Conservation (phyloP, 2,329 filamentous ascomycete genomes). For the Ophiostoma fasciatum region DNA sequence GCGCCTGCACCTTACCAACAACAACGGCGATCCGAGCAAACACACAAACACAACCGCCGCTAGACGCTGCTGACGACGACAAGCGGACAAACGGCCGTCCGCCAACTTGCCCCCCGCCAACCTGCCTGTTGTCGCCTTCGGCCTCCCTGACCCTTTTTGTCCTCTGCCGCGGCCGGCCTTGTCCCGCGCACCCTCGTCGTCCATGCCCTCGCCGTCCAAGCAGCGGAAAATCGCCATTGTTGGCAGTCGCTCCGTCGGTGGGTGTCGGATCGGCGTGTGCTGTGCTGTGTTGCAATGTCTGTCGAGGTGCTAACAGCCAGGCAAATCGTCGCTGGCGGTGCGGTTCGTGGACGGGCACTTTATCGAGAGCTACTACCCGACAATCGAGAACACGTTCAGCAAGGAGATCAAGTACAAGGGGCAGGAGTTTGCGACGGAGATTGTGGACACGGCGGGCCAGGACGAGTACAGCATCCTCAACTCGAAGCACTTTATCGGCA, state of each 20-base stretch:
- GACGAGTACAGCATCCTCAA: constrained; percentile 98
- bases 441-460: constrained; percentile 96
- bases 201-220: constrained; percentile 45
- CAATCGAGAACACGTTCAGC: constrained; percentile 97
- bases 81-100: no score
- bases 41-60: no score
- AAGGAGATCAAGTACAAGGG: constrained; percentile 87
- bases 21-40: no score
- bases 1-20: no score
- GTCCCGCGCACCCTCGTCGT: constrained; percentile 7
- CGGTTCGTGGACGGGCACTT: constrained; percentile 97
- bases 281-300: no score
- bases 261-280: no score
- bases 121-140: no score
- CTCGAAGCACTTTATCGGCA: constrained; percentile 97
- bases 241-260: constrained; percentile 78
- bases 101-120: no score
- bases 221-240: constrained; percentile 94
- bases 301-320: no score
- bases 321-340: constrained; percentile 93
- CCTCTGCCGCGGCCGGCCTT: no score
- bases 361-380: constrained; percentile 97
- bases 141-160: no score
- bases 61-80: no score
- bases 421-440: constrained; percentile 89